Base-by-base conservation (phyloP, 495 filamentous ascomycete genomes). In the Aspergillus saccharolyticus region DNA sequence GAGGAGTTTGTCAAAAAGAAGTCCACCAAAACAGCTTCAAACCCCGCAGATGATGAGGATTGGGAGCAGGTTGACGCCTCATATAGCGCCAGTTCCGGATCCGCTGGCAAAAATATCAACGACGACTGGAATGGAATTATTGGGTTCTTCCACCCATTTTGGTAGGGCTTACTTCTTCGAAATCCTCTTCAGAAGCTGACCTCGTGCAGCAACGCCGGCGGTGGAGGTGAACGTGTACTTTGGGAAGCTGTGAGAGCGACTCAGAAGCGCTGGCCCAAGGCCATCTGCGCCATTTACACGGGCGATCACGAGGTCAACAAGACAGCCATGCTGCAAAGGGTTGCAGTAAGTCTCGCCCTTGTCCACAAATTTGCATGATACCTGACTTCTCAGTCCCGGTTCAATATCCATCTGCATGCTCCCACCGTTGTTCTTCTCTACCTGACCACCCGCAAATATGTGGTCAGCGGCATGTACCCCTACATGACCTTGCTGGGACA, bases 101-200 rank as follows among this genome's bases (percentile, higher is more conserved):
- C 74, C 44, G 76, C 78, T 6, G 70, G 73, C 30, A 84, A 83
- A 59, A 79, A 81, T 21, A 63, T 78, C 62, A 76, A 67, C 33
- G 68, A 77, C 53, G 83, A 88, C 14, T 96, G 88, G 88, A 77
- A 86, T 60, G 91, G 91, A 5, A 72, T 96, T 25, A 83, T 96
- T 42, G 94, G 92, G 17, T 97, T 98, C 81, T 96, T 98, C 66
- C 94, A 98, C 68, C 94, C 94, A 10, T 97, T 96, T 71, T 96
- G 91, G 88, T 90, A 72, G 53, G 80, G 14, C 7, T 15, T 12
- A 2, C 14, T 12, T 12, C 33, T 39, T 12, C 33, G 14, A 28
- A 15, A 15, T 15, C 6, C 33, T 15, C 14, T 2, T 39, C 5
- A 39, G 2, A 39, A 39, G 10, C 33, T 39, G 14, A 39, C 12